These are phyloP conservation scores for Trametes cinnabarina DNA, from an alignment of 768 basidiomycete genomes.

Conservation along the genomic window DNA sequence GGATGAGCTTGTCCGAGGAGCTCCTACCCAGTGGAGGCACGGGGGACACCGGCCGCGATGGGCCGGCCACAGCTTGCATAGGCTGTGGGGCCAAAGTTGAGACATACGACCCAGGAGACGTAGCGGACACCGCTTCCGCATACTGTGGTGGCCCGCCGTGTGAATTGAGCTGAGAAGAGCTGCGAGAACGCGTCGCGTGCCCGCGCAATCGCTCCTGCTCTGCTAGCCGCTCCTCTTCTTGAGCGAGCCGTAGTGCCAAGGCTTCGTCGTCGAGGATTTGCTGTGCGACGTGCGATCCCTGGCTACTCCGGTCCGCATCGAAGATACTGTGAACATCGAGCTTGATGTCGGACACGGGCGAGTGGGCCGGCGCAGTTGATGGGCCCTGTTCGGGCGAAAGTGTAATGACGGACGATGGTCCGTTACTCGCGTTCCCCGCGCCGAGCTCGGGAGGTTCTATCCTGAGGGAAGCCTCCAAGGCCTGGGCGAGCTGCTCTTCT, in stretches of 20 bases:
- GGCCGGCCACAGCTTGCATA: not conserved
- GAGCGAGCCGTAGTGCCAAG: slow-evolving; percentile 38
- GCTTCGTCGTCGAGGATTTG: slow-evolving; percentile 42
- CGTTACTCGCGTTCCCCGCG: slow-evolving; percentile 3
- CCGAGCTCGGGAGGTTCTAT: not conserved
- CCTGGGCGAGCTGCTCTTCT: slow-evolving; percentile 65
- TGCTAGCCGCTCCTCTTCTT: slow-evolving; percentile 37
- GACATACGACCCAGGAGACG: not conserved
- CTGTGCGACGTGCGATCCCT: not conserved
- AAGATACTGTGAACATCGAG: not conserved
- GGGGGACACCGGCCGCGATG: not conserved
- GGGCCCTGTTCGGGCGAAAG: slow-evolving; percentile 14
- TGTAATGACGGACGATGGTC: slow-evolving; percentile 7
- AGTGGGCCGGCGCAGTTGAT: not conserved
- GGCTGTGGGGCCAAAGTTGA: not conserved
- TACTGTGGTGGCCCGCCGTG: slow-evolving; percentile 11
- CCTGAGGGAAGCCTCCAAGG: slow-evolving; percentile 52
- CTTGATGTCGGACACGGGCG: slow-evolving; percentile 2
- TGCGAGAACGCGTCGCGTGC: not conserved
- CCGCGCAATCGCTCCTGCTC: slow-evolving; percentile 34
- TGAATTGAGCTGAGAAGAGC: not conserved
- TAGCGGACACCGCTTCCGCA: slow-evolving; percentile 10
- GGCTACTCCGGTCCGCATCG: not conserved
- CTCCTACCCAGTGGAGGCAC: slow-evolving; percentile 5
- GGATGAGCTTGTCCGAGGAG: slow-evolving; percentile 13